Evolutionary conservation across 106 monocot genomes (phyloP), one percentile per base, ranked within the genome.

Genomic region (Platanthera zijinensis): DNA sequence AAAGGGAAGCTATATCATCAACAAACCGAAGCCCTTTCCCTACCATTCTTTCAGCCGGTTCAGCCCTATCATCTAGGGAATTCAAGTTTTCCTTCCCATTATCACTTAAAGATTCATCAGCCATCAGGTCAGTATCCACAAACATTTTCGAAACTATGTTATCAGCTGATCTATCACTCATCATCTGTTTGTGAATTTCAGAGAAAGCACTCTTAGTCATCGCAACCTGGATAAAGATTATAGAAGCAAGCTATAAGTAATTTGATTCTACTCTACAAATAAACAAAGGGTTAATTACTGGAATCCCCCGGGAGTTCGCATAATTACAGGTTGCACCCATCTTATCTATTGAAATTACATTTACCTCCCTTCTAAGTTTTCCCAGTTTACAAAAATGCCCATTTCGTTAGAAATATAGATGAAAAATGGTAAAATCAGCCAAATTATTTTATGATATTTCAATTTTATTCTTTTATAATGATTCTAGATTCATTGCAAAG

Each of bases 131-230:
- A 32, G 81, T 39, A 78, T 48, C 56, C 78, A 70, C 8, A 12
- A 21, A 74, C 19, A 63, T 79, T 8, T 77, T 75, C 30, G 62
- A 25, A 22, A 54, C 52, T 63, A 74, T 61, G 28, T 81, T 78
- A 67, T 84, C 84, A 72, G 39, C 18, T 71, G 87, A 71, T 69
- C 51, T 78, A 76, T 52, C 56, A 53, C 68, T 85, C 52, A 81
- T 86, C 85, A 96, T 87, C 79, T 89, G 89, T 75, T 83, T 87
- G 45, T 77, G 74, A 72, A 97, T 93, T 76, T 91, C 89, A 50
- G 80, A 72, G 62, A 94, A 94, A 76, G 93, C 89, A 62, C 84
- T 80, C 46, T 91, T 89, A 69, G 86, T 94, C 59, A 83, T 85
- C 39, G 84, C 87, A 82, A 97, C 93, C 96, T 97, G 51, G 18